Base-by-base conservation (phyloP, 1,139 yeast species). In the Taiozyma sp. region DNA sequence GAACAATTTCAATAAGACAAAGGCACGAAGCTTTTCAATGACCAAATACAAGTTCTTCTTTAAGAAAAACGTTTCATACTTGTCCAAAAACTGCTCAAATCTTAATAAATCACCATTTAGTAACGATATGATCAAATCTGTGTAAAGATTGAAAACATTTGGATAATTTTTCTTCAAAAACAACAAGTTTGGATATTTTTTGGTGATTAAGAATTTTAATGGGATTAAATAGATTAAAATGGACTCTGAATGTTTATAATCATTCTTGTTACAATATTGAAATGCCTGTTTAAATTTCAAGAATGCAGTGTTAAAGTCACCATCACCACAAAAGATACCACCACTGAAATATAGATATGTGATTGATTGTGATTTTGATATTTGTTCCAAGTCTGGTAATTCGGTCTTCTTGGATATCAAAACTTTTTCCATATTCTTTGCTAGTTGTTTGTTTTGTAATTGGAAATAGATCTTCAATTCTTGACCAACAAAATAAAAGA, bases 361-460 rank as follows among this genome's bases (percentile, higher is more conserved):
- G 11, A 81, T 77, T 10, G 80, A 74, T 50, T 84, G 83, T 11
- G 79, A 69, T 56, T 75, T 77, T 26, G 79, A 75, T 30, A 76
- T 74, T 16, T 62, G 53, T 3, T 70, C 64, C 8, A 80, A 62
- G 4, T 74, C 67, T 21, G 88, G 83, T 55, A 86, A 70, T 42
- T 78, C 80, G 19, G 69, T 69, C 21, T 75, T 65, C 52, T 84
- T 78, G 6, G 82, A 79, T 37, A 72, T 76, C 45, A 90, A 70
- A 2, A 91, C 97, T 64, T 84, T 83, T 52, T 88, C 82, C 51
- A 89, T 76, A 49, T 89, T 86, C 59, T 83, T 84, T 19, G 95
- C 95, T 62, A 90, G 76, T 55, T 90, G 89, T 46, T 80, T 72
- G 60, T 87, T 88, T 50, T 79, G 76, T 60, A 90, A 72, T 59